Base-by-base conservation (phyloP, 805 yeast genomes). In the Cyberlindnera samutprakarnensis region DNA sequence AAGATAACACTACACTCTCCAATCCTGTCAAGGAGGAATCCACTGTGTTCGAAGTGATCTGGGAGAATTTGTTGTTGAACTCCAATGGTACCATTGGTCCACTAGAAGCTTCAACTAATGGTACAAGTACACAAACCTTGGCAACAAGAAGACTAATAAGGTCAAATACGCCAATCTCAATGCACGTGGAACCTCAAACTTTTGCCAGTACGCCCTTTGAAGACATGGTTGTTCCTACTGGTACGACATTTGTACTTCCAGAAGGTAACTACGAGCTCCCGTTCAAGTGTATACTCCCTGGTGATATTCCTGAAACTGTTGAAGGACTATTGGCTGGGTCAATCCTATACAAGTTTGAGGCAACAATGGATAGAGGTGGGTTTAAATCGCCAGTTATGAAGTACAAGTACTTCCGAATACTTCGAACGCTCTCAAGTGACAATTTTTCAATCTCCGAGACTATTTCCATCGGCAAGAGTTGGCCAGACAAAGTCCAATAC, bases 401-500 rank as follows among this genome's bases (percentile, higher is more conserved):
- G 24, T 35, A 75, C 67, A 52, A 76, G 53, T 84, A 80, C 45
- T 52, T 90, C 11, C 71, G 95, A 25, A 78, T 88, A 4, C 69
- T 90, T 18, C 66, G 96, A 44, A 88, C 96, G 0, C 61, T 88
- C 35, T 75, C 94, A 5, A 67, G 84, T 2, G 95, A 88, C 54
- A 71, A 87, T 13, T 67, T 84, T 20, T 48, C 62, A 5, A 62
- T 82, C 14, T 70, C 87, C 0, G 96, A 88, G 53, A 85, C 95
- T 1, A 79, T 87, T 41, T 83, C 90, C 1, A 88, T 88, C 23
- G 95, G 86, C 36, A 87, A 86, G 51, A 81, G 87, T 4, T 85
- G 95, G 94, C 90, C 94, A 2, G 65, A 73, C 31, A 86, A 85
- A 52, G 77, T 90, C 26, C 96, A 88, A 54, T 88, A 90, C 55